Conservation (phyloP, 805 yeast genomes). For the Candida lessepsii region DNA sequence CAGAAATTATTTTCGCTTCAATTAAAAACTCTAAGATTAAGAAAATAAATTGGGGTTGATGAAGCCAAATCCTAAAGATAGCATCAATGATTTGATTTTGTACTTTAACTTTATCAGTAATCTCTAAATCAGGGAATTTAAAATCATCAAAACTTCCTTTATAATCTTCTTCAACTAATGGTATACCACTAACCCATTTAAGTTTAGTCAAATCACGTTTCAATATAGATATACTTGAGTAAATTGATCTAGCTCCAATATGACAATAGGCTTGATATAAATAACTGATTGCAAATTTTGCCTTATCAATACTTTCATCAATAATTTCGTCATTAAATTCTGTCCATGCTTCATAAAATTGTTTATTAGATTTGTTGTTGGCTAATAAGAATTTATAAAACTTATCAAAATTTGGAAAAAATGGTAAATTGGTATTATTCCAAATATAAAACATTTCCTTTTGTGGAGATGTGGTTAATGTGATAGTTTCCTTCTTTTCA, state of each 20-base stretch:
- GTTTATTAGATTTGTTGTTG: slow-evolving; percentile 39
- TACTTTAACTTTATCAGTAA: slow-evolving; percentile 18
- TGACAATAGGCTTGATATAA: slow-evolving; percentile 71
- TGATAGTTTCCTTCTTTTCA: slow-evolving; percentile 21
- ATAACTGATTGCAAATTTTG: slow-evolving; percentile 51
- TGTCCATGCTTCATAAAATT: slow-evolving; percentile 32
- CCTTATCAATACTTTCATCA: slow-evolving; percentile 22
- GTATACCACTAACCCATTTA: slow-evolving; percentile 35
- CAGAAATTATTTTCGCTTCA: slow-evolving; percentile 35
- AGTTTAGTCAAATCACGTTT: slow-evolving; percentile 41
- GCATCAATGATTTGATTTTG: slow-evolving; percentile 40
- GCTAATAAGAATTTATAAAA: slow-evolving; percentile 42
- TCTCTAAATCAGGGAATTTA: slow-evolving; percentile 22
- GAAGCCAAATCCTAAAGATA: slow-evolving; percentile 42
- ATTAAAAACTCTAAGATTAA: slow-evolving; percentile 42
- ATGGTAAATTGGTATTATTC: slow-evolving; percentile 36
- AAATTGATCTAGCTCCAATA: slow-evolving; percentile 85
- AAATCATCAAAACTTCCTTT: slow-evolving; percentile 26
- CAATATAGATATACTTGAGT: slow-evolving; percentile 42
- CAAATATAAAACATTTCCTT: slow-evolving; percentile 31
- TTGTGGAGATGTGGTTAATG: slow-evolving; percentile 12
- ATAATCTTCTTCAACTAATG: slow-evolving; percentile 29
- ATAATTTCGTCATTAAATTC: slow-evolving; percentile 24
- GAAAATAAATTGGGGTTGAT: slow-evolving; percentile 46
- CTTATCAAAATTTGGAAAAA: slow-evolving; percentile 34